Evolutionary conservation across 2,329 filamentous ascomycete genomes (phyloP), one percentile per base, ranked within the genome.

Genomic region (Paracoccidioides brasiliensis): DNA sequence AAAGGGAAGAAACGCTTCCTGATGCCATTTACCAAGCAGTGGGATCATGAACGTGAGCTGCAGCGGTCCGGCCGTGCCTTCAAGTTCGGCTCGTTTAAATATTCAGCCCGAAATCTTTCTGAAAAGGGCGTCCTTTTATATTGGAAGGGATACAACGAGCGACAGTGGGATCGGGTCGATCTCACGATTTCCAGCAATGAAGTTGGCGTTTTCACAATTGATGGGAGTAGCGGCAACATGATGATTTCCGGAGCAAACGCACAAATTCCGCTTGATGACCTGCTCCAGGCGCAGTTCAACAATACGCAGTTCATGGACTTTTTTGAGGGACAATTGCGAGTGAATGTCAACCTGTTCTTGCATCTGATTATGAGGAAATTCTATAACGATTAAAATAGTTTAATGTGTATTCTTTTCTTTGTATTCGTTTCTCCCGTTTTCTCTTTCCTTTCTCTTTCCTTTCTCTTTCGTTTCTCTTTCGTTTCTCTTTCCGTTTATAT

Each of bases 311-410:
- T 95, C 70, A 90, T 97, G 82, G 90, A 88, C 66, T 78, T 97
- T 58, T 98, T 98, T 66, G 89, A 94, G 69, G 85, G 85, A 54
- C 84, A 85, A 55, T 78, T 96, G 67, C 85, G 86, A 72, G 80
- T 98, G 66, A 97, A 97, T 71, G 93, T 98, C 66, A 98, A 98
- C 75, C 72, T 98, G 67, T 82, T 98, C 74, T 78, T 98, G 77
- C 93, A 98, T 78, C 77, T 97, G 71, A 81, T 98, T 63, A 97
- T 97, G 78, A 95, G 94, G 81, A 98, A 98, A 79, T 98, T 98
- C 72, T 98, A 98, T 65, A 77, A 76, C 62, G 59, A 61, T 46
- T 60, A 43, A 60, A 52, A 30, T 32, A 28, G 22, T 33, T 44
- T 38, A 40, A 9, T 28, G 42, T 14, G 10, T 15, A 35, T 35